Evolutionary conservation across 441 rosid species (phyloP).

Genomic region (Gossypium gossypioides): DNA sequence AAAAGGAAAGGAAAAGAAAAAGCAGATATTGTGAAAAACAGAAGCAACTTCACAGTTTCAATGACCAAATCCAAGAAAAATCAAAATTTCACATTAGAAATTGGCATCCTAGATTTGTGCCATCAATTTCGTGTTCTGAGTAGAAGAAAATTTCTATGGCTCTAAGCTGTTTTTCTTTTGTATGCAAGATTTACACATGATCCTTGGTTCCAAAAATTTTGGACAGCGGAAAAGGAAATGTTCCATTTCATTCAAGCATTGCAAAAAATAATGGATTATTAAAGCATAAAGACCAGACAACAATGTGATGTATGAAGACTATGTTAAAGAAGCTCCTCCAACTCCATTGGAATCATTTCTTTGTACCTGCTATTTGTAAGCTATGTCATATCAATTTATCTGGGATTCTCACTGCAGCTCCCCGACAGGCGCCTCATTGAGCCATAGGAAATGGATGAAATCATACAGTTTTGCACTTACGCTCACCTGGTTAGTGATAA

Average conservation of each 20-base stretch:
- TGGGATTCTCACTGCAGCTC: conserved; percentile 49
- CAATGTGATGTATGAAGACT: neutral
- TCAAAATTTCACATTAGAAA: neutral
- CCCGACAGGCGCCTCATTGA: conserved; percentile 96
- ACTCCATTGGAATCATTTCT: conserved; percentile 13
- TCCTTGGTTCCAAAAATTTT: neutral
- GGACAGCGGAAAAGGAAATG: neutral
- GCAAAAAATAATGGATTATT: conserved; percentile 5
- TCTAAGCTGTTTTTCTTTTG: neutral
- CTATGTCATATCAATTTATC: neutral
- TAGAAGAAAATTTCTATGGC: neutral
- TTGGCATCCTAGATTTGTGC: neutral
- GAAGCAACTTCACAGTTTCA: neutral
- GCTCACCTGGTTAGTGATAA: conserved; percentile 55
- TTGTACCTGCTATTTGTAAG: conserved; percentile 10
- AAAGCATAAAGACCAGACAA: neutral
- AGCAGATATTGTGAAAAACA: neutral
- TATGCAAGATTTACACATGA: neutral
- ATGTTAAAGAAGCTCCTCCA: conserved; percentile 21
- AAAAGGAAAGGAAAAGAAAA: neutral
- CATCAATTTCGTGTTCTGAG: neutral
- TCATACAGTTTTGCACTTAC: conserved; percentile 82
- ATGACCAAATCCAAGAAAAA: neutral
- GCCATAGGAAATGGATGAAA: conserved; percentile 96
- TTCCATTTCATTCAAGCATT: neutral